Percentiles rank a stretch among this genome's conserved stretches.
Conservation (phyloP, 1,284 basidiomycete species). For the Puccinia triticina region DNA sequence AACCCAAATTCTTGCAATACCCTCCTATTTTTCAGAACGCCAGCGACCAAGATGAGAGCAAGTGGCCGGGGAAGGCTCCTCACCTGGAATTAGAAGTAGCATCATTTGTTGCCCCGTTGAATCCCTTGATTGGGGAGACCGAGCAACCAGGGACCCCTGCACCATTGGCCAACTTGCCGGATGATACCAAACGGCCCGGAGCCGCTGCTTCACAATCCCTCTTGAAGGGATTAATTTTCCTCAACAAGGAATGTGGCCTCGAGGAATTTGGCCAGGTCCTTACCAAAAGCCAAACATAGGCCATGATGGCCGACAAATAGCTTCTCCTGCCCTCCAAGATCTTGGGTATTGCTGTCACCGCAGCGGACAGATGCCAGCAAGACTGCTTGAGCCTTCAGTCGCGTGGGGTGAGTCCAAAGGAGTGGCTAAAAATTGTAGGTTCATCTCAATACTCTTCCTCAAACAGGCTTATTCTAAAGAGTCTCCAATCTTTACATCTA, state of each 20-base stretch:
- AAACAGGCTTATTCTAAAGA: background rate
- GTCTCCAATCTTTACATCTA: background rate
- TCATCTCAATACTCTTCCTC: background rate
- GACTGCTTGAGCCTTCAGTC: background rate
- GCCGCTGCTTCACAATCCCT: background rate
- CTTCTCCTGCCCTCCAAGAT: slow-evolving; percentile 2
- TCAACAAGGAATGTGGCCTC: background rate
- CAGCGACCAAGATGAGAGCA: background rate
- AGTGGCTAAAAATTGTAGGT: slow-evolving; percentile 1
- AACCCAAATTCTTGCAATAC: background rate
- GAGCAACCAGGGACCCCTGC: background rate
- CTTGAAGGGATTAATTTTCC: background rate
- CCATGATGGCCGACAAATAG: background rate
- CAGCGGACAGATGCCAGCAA: background rate
- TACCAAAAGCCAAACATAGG: background rate
- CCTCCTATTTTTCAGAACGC: background rate
- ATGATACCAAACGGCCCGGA: background rate
- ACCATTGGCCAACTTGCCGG: too few species aligned
- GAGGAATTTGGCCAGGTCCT: background rate
- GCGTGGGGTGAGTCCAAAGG: slow-evolving; percentile 1
- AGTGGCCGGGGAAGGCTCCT: too few species aligned
- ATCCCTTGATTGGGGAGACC: background rate
- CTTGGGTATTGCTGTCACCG: background rate
- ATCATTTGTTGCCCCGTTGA: too few species aligned
- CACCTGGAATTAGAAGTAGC: too few species aligned